Evolutionary conservation across 2,329 filamentous ascomycete genomes (phyloP).

Genomic region (Leptoxyphium fumago): DNA sequence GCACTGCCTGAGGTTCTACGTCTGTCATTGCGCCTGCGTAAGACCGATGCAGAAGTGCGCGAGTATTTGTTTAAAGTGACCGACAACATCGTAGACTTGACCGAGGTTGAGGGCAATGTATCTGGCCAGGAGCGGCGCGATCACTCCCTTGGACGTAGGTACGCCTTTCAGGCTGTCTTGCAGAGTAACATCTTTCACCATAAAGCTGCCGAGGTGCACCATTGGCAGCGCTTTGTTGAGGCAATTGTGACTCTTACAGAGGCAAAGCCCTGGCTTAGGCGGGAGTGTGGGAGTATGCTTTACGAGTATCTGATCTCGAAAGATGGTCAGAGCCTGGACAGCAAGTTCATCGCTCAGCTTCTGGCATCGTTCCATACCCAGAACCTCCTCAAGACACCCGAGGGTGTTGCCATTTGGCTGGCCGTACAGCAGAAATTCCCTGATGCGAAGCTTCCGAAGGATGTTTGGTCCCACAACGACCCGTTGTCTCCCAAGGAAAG

Average conservation of each 20-base stretch:
- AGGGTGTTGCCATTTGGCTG: slow-evolving; percentile 83
- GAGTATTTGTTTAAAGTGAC: slow-evolving; percentile 28
- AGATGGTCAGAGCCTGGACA: slow-evolving; percentile 6
- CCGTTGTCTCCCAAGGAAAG: slow-evolving; percentile 58
- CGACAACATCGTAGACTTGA: slow-evolving; percentile 37
- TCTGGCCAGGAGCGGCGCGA: slow-evolving; percentile 68
- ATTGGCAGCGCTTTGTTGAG: slow-evolving; percentile 56
- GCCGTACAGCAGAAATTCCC: slow-evolving; percentile 50
- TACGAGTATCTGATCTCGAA: slow-evolving; percentile 45
- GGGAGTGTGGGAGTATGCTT: slow-evolving; percentile 74
- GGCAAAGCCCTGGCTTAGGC: slow-evolving; percentile 77
- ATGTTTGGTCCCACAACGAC: slow-evolving; percentile 59
- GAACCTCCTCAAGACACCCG: slow-evolving; percentile 63
- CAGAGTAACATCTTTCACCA: slow-evolving; percentile 59
- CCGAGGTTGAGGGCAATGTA: slow-evolving; percentile 36
- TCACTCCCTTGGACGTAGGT: slow-evolving; percentile 69
- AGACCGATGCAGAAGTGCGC: not conserved
- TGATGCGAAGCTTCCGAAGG: slow-evolving; percentile 47
- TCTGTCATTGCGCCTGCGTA: slow-evolving; percentile 37
- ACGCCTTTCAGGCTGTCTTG: slow-evolving; percentile 75
- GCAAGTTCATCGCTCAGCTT: slow-evolving; percentile 9
- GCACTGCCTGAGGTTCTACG: slow-evolving; percentile 69
- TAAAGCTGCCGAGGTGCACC: slow-evolving; percentile 34
- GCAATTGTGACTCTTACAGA: slow-evolving; percentile 58
- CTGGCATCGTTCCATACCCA: slow-evolving; percentile 19